These are phyloP conservation scores for Ampelocalamus luodianensis DNA, from an alignment of 176 grass and related monocot species.

Conservation along the genomic window DNA sequence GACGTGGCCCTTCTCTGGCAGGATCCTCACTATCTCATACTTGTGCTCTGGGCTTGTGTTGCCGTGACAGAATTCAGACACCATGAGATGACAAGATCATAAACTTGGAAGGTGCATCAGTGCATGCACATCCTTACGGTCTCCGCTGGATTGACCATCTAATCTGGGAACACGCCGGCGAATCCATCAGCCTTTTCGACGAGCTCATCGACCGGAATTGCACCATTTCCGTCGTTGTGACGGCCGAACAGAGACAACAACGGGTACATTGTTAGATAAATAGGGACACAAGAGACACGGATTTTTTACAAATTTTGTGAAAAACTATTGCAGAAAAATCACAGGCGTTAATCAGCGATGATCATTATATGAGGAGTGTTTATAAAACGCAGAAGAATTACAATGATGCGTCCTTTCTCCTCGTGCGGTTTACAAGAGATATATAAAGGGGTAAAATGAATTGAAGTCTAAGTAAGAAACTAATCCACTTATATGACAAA, in stretches of 20 bases:
- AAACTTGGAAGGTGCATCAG: neutral
- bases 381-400: too few species aligned
- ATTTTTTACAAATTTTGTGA: too few species aligned
- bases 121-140: neutral
- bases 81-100: neutral
- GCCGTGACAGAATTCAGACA: neutral
- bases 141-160: neutral
- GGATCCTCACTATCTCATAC: constrained; percentile 84
- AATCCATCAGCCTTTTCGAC: constrained; percentile 84
- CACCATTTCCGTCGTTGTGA: constrained; percentile 41
- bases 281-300: too few species aligned
- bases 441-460: too few species aligned
- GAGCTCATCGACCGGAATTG: constrained; percentile 67
- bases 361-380: too few species aligned
- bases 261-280: too few species aligned
- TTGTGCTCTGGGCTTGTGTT: constrained; percentile 60
- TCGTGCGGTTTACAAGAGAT: too few species aligned
- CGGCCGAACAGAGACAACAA: constrained; percentile 74
- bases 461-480: too few species aligned
- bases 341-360: too few species aligned
- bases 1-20: constrained; percentile 64
- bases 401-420: too few species aligned
- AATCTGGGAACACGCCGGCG: constrained; percentile 76
- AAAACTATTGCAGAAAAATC: too few species aligned
- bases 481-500: too few species aligned